phyloP scores from a whole-genome alignment of 2,329 filamentous ascomycete genomes.

The Ramularia collo-cygni region DNA sequence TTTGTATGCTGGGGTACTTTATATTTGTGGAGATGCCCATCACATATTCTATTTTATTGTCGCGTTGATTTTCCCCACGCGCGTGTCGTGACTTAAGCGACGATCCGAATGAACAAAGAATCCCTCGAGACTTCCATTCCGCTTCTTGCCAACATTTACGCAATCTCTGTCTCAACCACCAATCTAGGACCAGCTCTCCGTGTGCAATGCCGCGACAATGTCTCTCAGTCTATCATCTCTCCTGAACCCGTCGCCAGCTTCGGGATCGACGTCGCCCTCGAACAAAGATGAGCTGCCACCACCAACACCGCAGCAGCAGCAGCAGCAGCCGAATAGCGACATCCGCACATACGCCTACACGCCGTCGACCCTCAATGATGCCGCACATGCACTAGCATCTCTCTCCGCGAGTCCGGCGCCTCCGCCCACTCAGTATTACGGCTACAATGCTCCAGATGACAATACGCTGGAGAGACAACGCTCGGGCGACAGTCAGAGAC shows the following conservation, averaged over 20 bases:
- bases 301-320: constrained; percentile 9
- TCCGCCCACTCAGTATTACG: constrained; percentile 19
- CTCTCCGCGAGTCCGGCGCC: constrained; percentile 23
- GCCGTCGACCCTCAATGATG: constrained; percentile 30
- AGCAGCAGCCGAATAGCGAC: constrained; percentile 3
- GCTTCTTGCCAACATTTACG: constrained; percentile 1
- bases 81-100: too few species aligned
- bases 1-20: too few species aligned
- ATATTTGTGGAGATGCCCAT: too few species aligned
- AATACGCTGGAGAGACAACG: constrained; percentile 15
- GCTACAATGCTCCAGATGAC: constrained; percentile 14
- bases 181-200: background rate
- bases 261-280: constrained; percentile 10
- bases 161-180: background rate
- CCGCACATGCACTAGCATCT: constrained; percentile 32
- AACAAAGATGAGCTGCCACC: constrained; percentile 18
- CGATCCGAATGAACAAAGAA: too few species aligned
- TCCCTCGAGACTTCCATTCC: constrained; percentile 2
- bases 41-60: too few species aligned
- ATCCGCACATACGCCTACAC: constrained; percentile 7
- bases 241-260: constrained; percentile 31
- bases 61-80: too few species aligned
- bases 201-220: constrained; percentile 20
- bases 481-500: constrained; percentile 17
- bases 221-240: constrained; percentile 28